phyloP scores from a whole-genome alignment of 225 moss, liverwort and hornwort species.

The Neckera pumila region DNA sequence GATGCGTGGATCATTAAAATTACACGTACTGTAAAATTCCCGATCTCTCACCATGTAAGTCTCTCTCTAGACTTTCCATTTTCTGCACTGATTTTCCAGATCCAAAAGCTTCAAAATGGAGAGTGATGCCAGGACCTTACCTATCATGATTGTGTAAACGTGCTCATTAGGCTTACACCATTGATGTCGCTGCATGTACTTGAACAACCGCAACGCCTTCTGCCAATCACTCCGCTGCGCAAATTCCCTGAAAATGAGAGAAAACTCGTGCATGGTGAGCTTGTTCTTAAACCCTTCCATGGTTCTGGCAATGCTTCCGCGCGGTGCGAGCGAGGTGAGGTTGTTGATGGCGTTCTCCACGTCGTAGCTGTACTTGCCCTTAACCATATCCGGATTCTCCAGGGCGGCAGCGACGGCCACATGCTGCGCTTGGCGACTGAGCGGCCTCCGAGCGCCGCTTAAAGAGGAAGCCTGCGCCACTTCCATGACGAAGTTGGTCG shows the following conservation, averaged over 20 bases:
- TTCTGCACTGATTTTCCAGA: background rate
- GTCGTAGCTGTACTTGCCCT: conserved; percentile 86
- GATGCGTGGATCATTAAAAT: background rate
- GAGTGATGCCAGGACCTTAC: background rate
- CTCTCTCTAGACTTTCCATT: background rate
- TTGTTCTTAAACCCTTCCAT: conserved; percentile 80
- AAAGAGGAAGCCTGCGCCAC: conserved; percentile 3
- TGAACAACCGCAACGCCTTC: conserved; percentile 74
- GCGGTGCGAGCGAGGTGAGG: conserved; percentile 67
- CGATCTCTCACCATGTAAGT: background rate
- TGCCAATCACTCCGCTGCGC: conserved; percentile 96
- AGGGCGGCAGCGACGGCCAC: conserved; percentile 8
- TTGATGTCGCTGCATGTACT: conserved; percentile 98
- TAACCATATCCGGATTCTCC: conserved; percentile 45
- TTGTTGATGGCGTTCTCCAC: conserved; percentile 82
- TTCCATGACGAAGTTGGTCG: background rate
- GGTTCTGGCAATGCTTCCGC: conserved; percentile 85
- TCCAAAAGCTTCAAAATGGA: background rate
- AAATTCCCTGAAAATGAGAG: conserved; percentile 89
- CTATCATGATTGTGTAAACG: conserved; percentile 96
- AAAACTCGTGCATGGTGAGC: conserved; percentile 82
- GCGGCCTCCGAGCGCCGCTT: background rate
- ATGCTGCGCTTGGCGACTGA: conserved; percentile 15
- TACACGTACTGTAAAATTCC: background rate
- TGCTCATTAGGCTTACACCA: conserved; percentile 99